Evolutionary conservation across 1,139 yeast genomes (phyloP).

Genomic region (Pneumocystis jirovecii): DNA sequence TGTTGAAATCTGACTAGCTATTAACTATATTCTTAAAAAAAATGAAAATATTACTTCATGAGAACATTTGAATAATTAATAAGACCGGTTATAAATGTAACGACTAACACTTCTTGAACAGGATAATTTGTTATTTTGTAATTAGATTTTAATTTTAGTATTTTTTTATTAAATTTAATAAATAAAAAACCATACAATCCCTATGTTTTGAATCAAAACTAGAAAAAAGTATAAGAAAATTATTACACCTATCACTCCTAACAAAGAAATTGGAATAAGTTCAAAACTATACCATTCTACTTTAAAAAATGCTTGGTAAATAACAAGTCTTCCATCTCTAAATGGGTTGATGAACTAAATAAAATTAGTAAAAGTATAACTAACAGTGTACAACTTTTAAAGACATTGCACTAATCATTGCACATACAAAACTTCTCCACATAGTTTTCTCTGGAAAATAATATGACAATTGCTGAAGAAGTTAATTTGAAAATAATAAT

Average conservation of each 20-base stretch:
- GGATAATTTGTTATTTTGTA: background rate
- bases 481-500: background rate
- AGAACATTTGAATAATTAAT: background rate
- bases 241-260: constrained; percentile 43
- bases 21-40: constrained; percentile 24
- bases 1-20: constrained; percentile 38
- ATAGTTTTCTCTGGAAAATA: constrained; percentile 44
- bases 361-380: constrained; percentile 47
- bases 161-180: background rate
- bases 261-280: constrained; percentile 42
- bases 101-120: background rate
- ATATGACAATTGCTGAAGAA: constrained; percentile 25
- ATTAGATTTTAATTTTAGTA: background rate
- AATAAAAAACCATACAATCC: constrained; percentile 16
- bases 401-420: constrained; percentile 43
- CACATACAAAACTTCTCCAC: constrained; percentile 46
- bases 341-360: constrained; percentile 30
- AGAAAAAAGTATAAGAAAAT: constrained; percentile 28
- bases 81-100: background rate
- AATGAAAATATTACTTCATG: background rate
- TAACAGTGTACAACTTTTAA: constrained; percentile 45
- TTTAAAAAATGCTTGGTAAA: constrained; percentile 30
- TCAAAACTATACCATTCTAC: constrained; percentile 24
- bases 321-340: constrained; percentile 44
- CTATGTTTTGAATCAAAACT: constrained; percentile 38